A percentile compares a stretch with the other conserved stretches of the same genome.
Conservation (phyloP, 352 stramenopile genomes). For the Peronospora belbahrii region DNA sequence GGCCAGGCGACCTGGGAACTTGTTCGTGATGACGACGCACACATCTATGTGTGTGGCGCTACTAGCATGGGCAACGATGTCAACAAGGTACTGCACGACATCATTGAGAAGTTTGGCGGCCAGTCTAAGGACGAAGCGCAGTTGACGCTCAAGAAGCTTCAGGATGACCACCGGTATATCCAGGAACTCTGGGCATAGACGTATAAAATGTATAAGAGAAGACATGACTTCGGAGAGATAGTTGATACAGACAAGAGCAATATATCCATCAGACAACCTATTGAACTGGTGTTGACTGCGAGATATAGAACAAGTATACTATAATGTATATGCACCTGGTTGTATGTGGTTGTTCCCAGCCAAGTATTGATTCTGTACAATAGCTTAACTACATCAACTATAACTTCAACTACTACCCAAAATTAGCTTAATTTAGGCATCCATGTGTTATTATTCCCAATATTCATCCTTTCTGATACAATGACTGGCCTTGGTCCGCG, state of each 20-base stretch:
- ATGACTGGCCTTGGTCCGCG: constrained; percentile 42
- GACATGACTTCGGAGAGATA: too few relatives aligned
- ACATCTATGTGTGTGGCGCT: constrained; percentile 97
- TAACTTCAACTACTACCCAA: background rate
- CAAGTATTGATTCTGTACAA: too few relatives aligned
- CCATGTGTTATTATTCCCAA: background rate
- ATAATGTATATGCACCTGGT: too few relatives aligned
- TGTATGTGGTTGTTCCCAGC: too few relatives aligned
- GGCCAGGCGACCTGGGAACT: constrained; percentile 55
- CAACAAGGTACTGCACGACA: constrained; percentile 83
- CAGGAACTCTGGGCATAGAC: constrained; percentile 93
- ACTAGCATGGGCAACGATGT: constrained; percentile 97
- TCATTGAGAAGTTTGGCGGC: constrained; percentile 66
- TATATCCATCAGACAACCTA: too few relatives aligned
- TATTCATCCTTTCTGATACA: background rate
- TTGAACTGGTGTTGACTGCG: too few relatives aligned
- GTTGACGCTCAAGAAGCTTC: constrained; percentile 84
- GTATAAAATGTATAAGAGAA: too few relatives aligned
- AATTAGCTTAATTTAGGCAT: background rate
- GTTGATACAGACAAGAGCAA: too few relatives aligned
- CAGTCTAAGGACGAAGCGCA: constrained; percentile 52
- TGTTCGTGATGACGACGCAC: constrained; percentile 49
- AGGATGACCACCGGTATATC: constrained; percentile 87
- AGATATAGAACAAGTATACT: too few relatives aligned
- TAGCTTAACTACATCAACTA: too few relatives aligned